Base-by-base conservation (phyloP, 768 basidiomycete species). In the Glaciozyma antarctica region DNA sequence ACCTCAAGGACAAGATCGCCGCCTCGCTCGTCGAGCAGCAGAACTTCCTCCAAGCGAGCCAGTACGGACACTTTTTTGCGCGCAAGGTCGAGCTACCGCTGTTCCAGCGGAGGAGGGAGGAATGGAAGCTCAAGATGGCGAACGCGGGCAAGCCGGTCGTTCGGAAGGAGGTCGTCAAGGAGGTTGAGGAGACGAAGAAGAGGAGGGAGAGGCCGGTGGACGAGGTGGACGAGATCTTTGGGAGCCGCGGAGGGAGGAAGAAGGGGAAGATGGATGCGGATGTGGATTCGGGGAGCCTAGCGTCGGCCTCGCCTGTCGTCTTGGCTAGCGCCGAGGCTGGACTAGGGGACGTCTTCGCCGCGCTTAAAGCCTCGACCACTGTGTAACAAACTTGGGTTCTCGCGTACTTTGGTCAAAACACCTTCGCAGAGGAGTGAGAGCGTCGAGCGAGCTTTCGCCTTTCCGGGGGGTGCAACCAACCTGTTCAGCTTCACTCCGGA, bases 1-100 rank as follows among this genome's bases (percentile, higher is more conserved):
- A 88, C 77, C 81, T 95, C 69, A 92, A 88, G 90, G 92, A 95
- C 78, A 94, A 93, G 76, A 89, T 99, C 61, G 92, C 87, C 3
- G 83, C 84, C 21, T 88, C 88, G 28, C 79, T 97, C 16, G 77
- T 90, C 26, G 77, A 82, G 1, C 82, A 88, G 65, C 86, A 90
- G 65, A 82, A 84, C 41, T 80, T 80, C 22, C 82, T 98, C 19
- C 83, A 85, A 0, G 85, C 80, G 15, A 90, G 88, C 0, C 86
- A 82, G 74, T 94, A 86, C 72, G 94, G 91, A 30, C 88, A 88
- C 75, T 95, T 84, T 79, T 91, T 98, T 69, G 83, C 83, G 30
- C 81, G 86, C 47, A 86, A 84, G 72, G 79, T 94, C 66, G 86
- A 88, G 67, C 76, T 98, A 10, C 82, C 87, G 71, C 77, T 97